phyloP scores from a whole-genome alignment of 192 early-diverging fungal species.

The Coemansia sp. region DNA sequence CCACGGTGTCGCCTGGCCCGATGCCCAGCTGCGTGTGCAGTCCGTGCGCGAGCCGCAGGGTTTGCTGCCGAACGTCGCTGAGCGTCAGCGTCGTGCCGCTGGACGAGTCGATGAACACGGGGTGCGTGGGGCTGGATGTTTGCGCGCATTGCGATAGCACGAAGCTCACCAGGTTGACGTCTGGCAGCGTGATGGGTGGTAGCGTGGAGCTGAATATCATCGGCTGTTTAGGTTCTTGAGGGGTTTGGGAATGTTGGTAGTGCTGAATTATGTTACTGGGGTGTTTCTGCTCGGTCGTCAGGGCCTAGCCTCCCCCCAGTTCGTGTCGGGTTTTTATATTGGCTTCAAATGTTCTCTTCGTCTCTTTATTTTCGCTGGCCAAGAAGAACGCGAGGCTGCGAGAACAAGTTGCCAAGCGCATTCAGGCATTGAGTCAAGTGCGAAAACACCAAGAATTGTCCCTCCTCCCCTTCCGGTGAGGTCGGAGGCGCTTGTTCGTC shows the following conservation, averaged over 20 bases:
- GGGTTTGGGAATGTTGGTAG: not conserved
- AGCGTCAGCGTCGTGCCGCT: slow-evolving; percentile 14
- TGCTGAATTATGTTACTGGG: not conserved
- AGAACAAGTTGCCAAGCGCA: too few relatives aligned
- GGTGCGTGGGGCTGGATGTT: slow-evolving; percentile 5
- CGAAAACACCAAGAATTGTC: too few relatives aligned
- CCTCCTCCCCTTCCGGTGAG: too few relatives aligned
- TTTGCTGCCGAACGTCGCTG: slow-evolving; percentile 14
- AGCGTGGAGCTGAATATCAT: slow-evolving; percentile 32
- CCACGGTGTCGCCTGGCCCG: slow-evolving; percentile 67
- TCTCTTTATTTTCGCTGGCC: too few relatives aligned
- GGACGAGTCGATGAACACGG: slow-evolving; percentile 36
- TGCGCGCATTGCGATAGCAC: slow-evolving; percentile 27
- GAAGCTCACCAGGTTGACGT: slow-evolving; percentile 23
- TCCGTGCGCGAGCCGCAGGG: slow-evolving; percentile 18
- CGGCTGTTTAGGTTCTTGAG: not conserved
- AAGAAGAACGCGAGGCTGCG: too few relatives aligned
- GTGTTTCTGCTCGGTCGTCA: too few relatives aligned
- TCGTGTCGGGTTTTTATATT: too few relatives aligned
- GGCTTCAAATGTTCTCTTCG: too few relatives aligned
- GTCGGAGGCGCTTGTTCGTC: too few relatives aligned
- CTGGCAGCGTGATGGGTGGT: slow-evolving; percentile 24
- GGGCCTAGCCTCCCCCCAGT: too few relatives aligned
- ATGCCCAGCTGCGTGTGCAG: slow-evolving; percentile 50
- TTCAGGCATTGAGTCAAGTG: too few relatives aligned